These are phyloP conservation scores for Nepenthes mirabilis DNA, from an alignment of 148 eudicot genomes.

Conservation along the genomic window DNA sequence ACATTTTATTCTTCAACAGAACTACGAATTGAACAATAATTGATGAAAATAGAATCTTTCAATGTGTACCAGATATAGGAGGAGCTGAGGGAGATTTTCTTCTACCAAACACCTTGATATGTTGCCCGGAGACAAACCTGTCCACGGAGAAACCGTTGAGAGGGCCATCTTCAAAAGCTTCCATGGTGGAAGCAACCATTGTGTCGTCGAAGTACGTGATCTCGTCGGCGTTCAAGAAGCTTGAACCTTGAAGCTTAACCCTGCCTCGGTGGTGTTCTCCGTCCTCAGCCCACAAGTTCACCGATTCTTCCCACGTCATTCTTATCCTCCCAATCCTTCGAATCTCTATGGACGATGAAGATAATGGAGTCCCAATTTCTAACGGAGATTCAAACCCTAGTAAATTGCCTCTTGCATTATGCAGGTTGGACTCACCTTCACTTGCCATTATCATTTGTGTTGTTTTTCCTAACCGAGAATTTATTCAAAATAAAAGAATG, in stretches of 20 bases:
- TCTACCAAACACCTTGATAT: constrained; percentile 72
- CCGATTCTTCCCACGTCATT: constrained; percentile 83
- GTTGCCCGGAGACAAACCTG: constrained; percentile 59
- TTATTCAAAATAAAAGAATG: not conserved
- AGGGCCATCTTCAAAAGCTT: constrained; percentile 56
- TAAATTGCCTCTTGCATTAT: not conserved
- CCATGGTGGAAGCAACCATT: constrained; percentile 65
- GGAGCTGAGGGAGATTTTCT: constrained; percentile 24
- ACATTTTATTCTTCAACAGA: too few species aligned
- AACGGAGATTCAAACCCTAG: too few species aligned
- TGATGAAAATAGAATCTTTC: too few species aligned
- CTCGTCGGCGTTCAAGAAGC: constrained; percentile 57
- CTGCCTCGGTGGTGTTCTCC: constrained; percentile 59
- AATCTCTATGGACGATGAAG: constrained; percentile 19
- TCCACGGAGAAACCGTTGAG: constrained; percentile 67
- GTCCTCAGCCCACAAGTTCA: constrained; percentile 68
- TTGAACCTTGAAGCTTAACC: constrained; percentile 45
- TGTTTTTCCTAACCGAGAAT: constrained; percentile 19
- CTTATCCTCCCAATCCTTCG: constrained; percentile 54
- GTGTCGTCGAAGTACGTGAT: constrained; percentile 61
- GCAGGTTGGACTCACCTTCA: constrained; percentile 20
- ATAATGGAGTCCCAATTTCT: not conserved
- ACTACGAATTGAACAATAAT: too few species aligned
- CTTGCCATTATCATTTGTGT: constrained; percentile 19
- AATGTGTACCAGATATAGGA: not conserved